Base-by-base conservation (phyloP, 2,329 filamentous ascomycete species). In the Ascocoryne sarcoides region DNA sequence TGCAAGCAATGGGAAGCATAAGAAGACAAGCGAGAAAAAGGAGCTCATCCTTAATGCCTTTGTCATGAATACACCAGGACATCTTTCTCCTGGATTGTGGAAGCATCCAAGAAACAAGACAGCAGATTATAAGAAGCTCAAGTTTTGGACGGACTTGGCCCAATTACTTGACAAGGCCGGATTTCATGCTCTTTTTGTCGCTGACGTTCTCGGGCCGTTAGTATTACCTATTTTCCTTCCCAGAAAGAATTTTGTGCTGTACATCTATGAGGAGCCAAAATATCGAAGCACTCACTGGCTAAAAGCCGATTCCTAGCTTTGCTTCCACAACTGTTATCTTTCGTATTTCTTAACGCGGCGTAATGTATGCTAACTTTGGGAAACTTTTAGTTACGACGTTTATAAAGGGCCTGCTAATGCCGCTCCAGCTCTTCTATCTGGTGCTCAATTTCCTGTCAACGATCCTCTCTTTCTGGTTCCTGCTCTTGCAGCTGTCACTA, bases 361-460 rank as follows among this genome's bases (percentile, higher is more conserved):
- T n/a, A n/a, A n/a, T n/a, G n/a, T n/a, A n/a, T n/a, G n/a, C n/a
- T 41, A 2, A 72, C n/a, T n/a, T n/a, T n/a, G n/a, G n/a, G n/a
- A n/a, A n/a, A n/a, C n/a, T n/a, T n/a, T n/a, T n/a, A n/a, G 75
- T 10, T 82, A 83, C 53, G 79, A 84, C 61, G 77, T 83, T 2
- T 84, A 81, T 59, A 59, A 65, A 7, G 77, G 73, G 40, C 42
- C 44, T 4, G 37, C 32, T 17, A 52, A 49, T 23, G 63, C 81
- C 2, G 68, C 70, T 3, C 70, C 78, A 0, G 75, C 77, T 0
- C 68, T 80, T 30, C 55, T 66, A 1, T 73, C 76, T 0, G 79
- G 76, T 1, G 76, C 79, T 0, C 80, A 84, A 57, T 82, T 75
- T 71, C 79, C 79, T 0, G 75, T 82, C 5, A 80, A 79, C 44